Evolutionary conservation across 805 yeast species (phyloP).

Genomic region (Saccharomycopsis amapae): DNA sequence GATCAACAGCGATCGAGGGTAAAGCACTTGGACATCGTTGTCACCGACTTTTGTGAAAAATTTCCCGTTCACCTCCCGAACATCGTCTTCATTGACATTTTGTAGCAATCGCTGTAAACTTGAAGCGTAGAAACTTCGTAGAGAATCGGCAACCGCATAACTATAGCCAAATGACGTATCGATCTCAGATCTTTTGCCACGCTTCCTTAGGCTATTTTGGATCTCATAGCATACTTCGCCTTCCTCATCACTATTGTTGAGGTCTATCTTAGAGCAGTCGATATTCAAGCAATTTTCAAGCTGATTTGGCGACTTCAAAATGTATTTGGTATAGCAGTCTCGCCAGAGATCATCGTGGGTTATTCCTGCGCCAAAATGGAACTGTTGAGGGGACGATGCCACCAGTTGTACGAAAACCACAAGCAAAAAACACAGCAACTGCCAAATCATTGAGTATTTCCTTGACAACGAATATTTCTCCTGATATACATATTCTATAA

Average conservation of each 20-base stretch:
- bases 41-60: slow-evolving; percentile 3
- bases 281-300: background rate
- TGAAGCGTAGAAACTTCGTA: background rate
- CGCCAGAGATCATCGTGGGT: background rate
- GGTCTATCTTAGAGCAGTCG: background rate
- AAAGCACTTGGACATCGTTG: slow-evolving; percentile 9
- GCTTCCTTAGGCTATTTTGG: background rate
- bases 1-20: slow-evolving; percentile 8
- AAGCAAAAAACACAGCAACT: too few relatives aligned
- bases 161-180: background rate
- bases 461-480: too few relatives aligned
- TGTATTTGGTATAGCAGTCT: background rate
- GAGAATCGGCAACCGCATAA: slow-evolving; percentile 1
- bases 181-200: background rate
- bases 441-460: too few relatives aligned
- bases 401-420: too few relatives aligned
- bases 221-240: background rate
- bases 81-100: too few relatives aligned
- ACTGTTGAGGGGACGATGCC: too few relatives aligned
- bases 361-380: background rate
- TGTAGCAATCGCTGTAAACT: background rate
- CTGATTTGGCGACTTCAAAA: background rate
- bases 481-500: too few relatives aligned
- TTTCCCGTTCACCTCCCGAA: background rate
- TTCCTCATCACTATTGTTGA: background rate